Evolutionary conservation across 2,329 filamentous ascomycete genomes (phyloP).

Genomic region (Cercospora nicotianae): DNA sequence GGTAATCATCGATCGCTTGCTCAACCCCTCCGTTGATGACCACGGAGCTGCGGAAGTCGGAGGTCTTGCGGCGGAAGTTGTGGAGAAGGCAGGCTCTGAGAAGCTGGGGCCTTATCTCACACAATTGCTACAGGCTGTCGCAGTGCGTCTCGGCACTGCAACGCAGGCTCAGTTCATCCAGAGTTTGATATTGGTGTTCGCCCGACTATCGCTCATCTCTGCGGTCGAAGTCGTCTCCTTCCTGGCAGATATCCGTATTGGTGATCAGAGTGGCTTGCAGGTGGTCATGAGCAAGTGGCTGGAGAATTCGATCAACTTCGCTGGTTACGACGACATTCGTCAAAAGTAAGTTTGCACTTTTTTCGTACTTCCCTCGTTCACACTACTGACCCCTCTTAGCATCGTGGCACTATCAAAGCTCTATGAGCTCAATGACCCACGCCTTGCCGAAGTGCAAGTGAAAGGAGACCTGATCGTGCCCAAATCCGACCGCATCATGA

Average conservation of each 20-base stretch:
- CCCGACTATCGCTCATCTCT: constrained; percentile 79
- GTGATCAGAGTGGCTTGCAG: constrained; percentile 76
- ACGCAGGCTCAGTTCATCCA: constrained; percentile 89
- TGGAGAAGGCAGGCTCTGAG: constrained; percentile 92
- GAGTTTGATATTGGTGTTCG: constrained; percentile 92
- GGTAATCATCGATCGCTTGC: constrained; percentile 85
- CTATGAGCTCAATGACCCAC: constrained; percentile 80
- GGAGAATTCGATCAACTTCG: constrained; percentile 94
- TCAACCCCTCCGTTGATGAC: constrained; percentile 82
- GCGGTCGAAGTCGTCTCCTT: constrained; percentile 91
- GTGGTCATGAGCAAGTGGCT: constrained; percentile 94
- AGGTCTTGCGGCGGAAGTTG: constrained; percentile 86
- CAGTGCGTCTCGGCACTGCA: constrained; percentile 77
- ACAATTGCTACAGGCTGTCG: constrained; percentile 85
- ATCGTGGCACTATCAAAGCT: constrained; percentile 91
- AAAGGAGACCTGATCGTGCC: constrained; percentile 88
- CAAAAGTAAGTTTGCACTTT: constrained; percentile 71
- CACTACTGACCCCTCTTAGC: constrained; percentile 47
- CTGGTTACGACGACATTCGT: constrained; percentile 95
- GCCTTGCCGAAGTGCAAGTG: constrained; percentile 75
- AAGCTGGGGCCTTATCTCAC: constrained; percentile 85
- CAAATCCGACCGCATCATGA: constrained; percentile 83
- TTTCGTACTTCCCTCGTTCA: neutral
- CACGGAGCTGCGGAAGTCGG: constrained; percentile 95
- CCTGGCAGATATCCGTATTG: constrained; percentile 78